Conservation (phyloP, 2,329 filamentous ascomycete genomes). For the Colletotrichum scovillei region DNA sequence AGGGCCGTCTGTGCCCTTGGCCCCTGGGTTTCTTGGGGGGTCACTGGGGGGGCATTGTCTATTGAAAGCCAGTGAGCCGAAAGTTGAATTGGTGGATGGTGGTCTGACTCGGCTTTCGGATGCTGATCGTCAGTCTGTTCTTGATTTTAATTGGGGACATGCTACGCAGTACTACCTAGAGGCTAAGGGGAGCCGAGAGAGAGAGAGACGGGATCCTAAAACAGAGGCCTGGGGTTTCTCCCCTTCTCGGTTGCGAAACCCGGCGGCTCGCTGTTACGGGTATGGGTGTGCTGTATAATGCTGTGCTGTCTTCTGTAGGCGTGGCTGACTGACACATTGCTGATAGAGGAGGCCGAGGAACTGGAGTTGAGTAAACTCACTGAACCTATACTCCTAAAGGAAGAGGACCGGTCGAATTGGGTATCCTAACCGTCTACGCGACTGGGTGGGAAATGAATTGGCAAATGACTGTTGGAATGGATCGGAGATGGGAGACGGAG, state of each 20-base stretch:
- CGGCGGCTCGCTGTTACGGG: not conserved
- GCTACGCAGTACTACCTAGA: too few species aligned
- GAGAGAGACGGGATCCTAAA: not conserved
- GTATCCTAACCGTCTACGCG: too few species aligned
- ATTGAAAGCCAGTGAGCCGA: not conserved
- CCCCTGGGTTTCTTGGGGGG: not conserved
- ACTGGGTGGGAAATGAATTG: not conserved
- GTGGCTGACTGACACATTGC: too few species aligned
- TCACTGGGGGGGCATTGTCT: too few species aligned
- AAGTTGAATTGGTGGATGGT: not conserved
- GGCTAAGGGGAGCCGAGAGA: not conserved
- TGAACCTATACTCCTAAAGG: not conserved
- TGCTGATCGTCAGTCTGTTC: constrained; percentile 22
- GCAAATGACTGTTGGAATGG: not conserved
- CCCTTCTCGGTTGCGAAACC: not conserved
- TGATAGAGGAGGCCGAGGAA: not conserved
- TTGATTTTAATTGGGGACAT: constrained; percentile 17
- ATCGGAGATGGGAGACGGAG: not conserved
- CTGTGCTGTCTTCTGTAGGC: too few species aligned
- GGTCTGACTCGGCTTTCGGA: constrained; percentile 27
- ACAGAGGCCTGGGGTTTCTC: not conserved
- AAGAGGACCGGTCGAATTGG: not conserved
- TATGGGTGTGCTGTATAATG: not conserved
- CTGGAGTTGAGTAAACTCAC: too few species aligned
- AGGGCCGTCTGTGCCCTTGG: not conserved